Base-by-base conservation (phyloP, 75 land plant genomes). In the Gnetum montanum region DNA sequence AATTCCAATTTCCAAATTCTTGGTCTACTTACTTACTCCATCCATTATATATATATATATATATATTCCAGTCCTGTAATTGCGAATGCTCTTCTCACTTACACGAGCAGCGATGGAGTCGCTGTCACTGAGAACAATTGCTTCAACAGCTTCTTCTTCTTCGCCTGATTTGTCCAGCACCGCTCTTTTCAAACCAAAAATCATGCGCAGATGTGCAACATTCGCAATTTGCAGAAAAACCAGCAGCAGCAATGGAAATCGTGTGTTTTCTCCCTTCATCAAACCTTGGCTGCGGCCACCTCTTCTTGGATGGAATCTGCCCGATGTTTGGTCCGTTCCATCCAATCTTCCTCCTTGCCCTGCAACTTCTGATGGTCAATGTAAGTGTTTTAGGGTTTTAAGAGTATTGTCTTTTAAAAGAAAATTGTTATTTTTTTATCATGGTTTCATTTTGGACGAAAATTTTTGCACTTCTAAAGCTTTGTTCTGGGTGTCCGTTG, bases 351-450 rank as follows among this genome's bases (percentile, higher is more conserved):
- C 18, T 12, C 27, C 58, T 41, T 3, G 26, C 5, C 27, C 47
- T 4, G 38, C 10, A 2, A 45, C 23, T 8, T 26, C 44, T 0
- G 2, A 56, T 12, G 23, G 5, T 12, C 23, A 56, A n/a, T 33
- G 58, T 56, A 56, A 34, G 38, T 33, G 43, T n/a, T 50, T 48
- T 48, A 16, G n/a, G n/a, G n/a, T n/a, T n/a, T n/a, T n/a, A n/a
- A 11, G n/a, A 13, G 43, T 41, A 41, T 8, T 3, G 43, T n/a
- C 18, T 41, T 6, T 15, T 41, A 19, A 8, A 8, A 19, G 15
- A 19, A 19, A 3, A 3, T n/a, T 15, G 18, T 41, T 41, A 41
- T 41, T 38, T 38, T 38, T 16, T 4, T 12, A 38, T 16, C 43
- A 1, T 38, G 43, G 11, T 38, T 38, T 2, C 4, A 4, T 38